A percentile compares a stretch with the other conserved stretches of the same genome.
phyloP scores from a whole-genome alignment of 768 basidiomycete species.

The Collybia sp. region DNA sequence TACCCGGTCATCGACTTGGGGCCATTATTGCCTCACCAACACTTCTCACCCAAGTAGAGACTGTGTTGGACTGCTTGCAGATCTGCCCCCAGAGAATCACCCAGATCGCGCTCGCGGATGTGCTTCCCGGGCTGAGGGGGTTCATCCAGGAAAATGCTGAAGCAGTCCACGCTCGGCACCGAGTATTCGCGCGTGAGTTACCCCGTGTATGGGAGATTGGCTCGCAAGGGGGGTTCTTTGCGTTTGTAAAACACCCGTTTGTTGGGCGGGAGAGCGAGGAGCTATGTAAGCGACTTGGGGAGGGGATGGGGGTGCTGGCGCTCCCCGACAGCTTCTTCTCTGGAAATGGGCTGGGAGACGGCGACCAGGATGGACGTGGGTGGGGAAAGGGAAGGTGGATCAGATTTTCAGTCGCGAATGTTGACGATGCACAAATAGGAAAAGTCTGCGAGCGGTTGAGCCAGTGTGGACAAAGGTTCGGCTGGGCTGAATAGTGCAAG shows the following conservation, averaged over 20 bases:
- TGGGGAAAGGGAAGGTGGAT: conserved; percentile 58
- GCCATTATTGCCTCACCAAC: conserved; percentile 57
- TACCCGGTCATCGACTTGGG: conserved; percentile 83
- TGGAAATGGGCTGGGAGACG: conserved; percentile 10
- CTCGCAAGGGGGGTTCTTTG: conserved; percentile 71
- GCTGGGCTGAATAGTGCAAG: conserved; percentile 26
- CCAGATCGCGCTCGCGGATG: conserved; percentile 59
- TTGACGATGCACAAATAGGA: conserved; percentile 56
- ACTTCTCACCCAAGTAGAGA: conserved; percentile 42
- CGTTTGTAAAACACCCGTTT: conserved; percentile 72
- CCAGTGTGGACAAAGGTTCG: conserved; percentile 31
- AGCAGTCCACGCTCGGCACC: conserved; percentile 47
- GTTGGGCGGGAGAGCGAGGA: conserved; percentile 35
- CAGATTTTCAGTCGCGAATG: conserved; percentile 78
- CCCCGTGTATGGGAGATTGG: conserved; percentile 56
- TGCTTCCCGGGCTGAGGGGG: conserved; percentile 46
- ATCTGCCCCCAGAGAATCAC: conserved; percentile 74
- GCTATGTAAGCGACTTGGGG: conserved; percentile 56
- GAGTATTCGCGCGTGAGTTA: conserved; percentile 46
- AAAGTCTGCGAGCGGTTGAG: conserved; percentile 47
- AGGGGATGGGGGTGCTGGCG: conserved; percentile 57
- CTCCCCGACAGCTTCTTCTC: conserved; percentile 67
- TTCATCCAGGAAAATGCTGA: conserved; percentile 49
- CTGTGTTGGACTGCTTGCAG: conserved; percentile 72
- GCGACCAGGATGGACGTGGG: conserved; percentile 26